These are phyloP conservation scores for Neurospora tetrasperma DNA, from an alignment of 495 filamentous ascomycete genomes.

Conservation along the genomic window DNA sequence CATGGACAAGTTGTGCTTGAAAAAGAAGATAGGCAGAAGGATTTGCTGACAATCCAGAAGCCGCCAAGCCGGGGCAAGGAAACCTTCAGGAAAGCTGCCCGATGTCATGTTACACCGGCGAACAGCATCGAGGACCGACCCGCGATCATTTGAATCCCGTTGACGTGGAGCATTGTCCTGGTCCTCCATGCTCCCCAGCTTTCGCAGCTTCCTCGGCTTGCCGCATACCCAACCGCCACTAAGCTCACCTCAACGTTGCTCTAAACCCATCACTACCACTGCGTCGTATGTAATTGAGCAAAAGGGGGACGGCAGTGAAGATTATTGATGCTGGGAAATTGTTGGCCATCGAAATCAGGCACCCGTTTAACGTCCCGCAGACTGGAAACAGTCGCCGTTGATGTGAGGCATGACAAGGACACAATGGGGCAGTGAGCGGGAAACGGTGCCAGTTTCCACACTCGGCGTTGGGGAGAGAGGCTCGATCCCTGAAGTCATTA, in stretches of 20 bases:
- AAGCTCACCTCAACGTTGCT: not conserved
- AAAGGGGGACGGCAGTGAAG: not conserved
- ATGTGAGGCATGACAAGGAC: not conserved
- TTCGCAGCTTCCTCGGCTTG: not conserved
- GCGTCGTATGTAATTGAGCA: not conserved
- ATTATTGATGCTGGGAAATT: not conserved
- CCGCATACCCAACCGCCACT: not conserved
- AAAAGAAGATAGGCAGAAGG: not conserved
- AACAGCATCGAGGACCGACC: not conserved
- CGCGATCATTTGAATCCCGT: not conserved
- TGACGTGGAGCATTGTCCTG: not conserved
- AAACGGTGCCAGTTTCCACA: not conserved
- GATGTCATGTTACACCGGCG: not conserved
- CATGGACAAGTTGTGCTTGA: not conserved
- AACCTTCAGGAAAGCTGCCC: not conserved
- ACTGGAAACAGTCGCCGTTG: not conserved
- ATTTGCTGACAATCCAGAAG: not conserved
- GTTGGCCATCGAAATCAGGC: not conserved
- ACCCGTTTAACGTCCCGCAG: not conserved
- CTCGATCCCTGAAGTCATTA: not conserved
- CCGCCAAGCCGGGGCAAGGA: not conserved
- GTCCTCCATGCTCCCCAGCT: not conserved
- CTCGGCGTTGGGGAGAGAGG: not conserved
- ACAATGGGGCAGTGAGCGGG: not conserved
- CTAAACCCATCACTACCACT: not conserved